Base-by-base conservation (phyloP, 1,139 yeast species). In the Suhomyces wounanorum region DNA sequence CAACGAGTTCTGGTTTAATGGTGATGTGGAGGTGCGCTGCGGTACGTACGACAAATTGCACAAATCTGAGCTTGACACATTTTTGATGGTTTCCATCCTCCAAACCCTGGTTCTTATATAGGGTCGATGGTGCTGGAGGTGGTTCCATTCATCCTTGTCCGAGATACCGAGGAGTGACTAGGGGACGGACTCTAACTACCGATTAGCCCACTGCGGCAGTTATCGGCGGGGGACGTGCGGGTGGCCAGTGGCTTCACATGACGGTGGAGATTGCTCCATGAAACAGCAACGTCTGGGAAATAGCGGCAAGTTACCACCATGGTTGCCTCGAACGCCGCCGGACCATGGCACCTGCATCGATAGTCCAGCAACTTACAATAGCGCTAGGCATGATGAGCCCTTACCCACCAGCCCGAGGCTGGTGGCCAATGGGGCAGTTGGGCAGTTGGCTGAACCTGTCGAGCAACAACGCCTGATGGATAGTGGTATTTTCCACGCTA, bases 31-130 rank as follows among this genome's bases (percentile, higher is more conserved):
- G 11, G 3, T 8, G 11, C 30, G 14, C 13, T 30, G 33, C 8
- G 11, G 33, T 11, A 64, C 67, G 38, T 62, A 63, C 67, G 69
- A 59, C 77, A 72, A 54, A 71, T 70, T 25, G 67, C 70, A 55
- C 77, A 72, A 48, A 70, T 70, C 55, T 65, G 72, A 41, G 73
- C 58, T 59, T 56, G 63, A 60, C 77, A 72, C 77, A 72, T 72
- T 28, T 39, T 43, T 18, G 36, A 33, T 14, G n/a, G 17, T 13
- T 21, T 11, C 9, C 14, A 18, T 10, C 9, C n/a, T 37, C 9
- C 26, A 28, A 8, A 14, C 21, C 16, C 18, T 8, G 21, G 18
- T 17, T 25, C 38, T 44, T 44, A 44, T 44, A 44, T 44, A 44
- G 21, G 6, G 11, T 13, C 11, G 23, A 25, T 30, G 17, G 18